Conservation (phyloP, 176 grass and related monocot species). For the Avena insularis region DNA sequence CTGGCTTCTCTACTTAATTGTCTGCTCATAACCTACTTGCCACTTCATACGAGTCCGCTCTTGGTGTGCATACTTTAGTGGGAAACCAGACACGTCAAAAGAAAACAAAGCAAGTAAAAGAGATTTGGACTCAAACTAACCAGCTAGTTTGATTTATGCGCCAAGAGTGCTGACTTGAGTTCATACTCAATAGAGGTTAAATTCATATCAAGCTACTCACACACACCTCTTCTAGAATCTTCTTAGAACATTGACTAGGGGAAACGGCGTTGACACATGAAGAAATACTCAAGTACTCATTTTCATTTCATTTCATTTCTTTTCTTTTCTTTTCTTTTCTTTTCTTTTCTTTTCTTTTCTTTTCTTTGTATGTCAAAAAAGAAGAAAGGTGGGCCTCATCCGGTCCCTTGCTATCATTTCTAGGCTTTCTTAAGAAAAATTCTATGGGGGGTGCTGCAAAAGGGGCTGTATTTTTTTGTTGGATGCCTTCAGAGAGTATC, state of each 20-base stretch:
- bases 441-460: background rate
- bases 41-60: background rate
- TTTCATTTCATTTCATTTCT: background rate
- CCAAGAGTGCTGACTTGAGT: background rate
- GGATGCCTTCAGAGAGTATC: background rate
- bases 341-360: background rate
- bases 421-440: background rate
- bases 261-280: background rate
- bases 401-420: background rate
- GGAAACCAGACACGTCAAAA: constrained; percentile 4
- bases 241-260: background rate
- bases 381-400: background rate
- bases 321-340: no score
- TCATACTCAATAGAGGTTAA: background rate
- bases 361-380: background rate
- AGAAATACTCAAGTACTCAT: background rate
- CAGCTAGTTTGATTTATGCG: background rate
- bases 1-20: background rate
- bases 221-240: background rate
- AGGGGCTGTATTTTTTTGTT: background rate
- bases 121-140: constrained; percentile 1
- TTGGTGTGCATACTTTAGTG: constrained; percentile 19
- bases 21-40: background rate
- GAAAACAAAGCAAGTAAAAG: constrained; percentile 28
- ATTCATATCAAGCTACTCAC: background rate